Evolutionary conservation across 441 rosid species (phyloP).

Genomic region (Kokia cookei): DNA sequence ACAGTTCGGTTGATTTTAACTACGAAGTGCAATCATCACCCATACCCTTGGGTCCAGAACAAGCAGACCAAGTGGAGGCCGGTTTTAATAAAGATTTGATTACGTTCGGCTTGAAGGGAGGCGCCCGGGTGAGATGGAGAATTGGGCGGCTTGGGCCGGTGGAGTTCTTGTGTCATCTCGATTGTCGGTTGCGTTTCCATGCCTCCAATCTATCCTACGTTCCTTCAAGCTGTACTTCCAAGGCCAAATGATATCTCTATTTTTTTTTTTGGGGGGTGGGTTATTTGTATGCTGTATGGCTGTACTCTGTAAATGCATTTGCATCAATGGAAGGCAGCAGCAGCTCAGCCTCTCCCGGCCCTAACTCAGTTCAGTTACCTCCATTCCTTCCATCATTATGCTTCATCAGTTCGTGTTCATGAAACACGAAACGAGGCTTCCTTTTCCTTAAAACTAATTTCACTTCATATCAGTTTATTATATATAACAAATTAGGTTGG

Average conservation of each 20-base stretch:
- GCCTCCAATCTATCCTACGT: slow-evolving; percentile 32
- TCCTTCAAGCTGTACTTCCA: slow-evolving; percentile 49
- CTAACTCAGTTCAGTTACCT: no score
- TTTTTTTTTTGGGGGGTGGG: neutral
- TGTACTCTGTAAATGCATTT: no score
- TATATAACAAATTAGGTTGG: no score
- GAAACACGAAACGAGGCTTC: no score
- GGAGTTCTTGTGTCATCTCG: slow-evolving; percentile 39
- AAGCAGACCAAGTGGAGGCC: slow-evolving; percentile 25
- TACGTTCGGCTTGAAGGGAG: slow-evolving; percentile 54
- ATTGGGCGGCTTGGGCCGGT: slow-evolving; percentile 63
- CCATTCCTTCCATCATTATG: no score
- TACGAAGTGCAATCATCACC: slow-evolving; percentile 54
- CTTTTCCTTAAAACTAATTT: no score
- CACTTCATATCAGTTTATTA: no score
- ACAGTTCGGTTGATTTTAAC: slow-evolving; percentile 20
- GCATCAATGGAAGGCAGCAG: no score
- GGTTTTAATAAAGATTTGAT: slow-evolving; percentile 40
- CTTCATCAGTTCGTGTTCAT: no score
- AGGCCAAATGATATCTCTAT: slow-evolving; percentile 31
- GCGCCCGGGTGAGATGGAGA: slow-evolving; percentile 53
- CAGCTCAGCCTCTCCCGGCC: no score
- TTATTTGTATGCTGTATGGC: no score
- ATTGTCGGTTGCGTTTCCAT: slow-evolving; percentile 61
- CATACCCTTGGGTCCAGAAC: slow-evolving; percentile 43